These are phyloP conservation scores for Galerina sulciceps DNA, from an alignment of 768 basidiomycete species.

Conservation along the genomic window DNA sequence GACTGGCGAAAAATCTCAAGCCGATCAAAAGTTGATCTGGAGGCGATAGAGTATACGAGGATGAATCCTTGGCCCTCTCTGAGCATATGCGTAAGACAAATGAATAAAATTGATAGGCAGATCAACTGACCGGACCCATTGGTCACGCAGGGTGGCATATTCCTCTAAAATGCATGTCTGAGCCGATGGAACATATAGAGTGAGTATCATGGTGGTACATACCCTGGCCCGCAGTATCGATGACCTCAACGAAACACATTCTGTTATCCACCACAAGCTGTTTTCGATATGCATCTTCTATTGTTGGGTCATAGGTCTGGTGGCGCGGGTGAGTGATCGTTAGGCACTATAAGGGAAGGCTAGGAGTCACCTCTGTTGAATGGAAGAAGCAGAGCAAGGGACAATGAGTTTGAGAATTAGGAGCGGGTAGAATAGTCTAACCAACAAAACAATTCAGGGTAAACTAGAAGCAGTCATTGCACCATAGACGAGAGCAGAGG, in stretches of 20 bases:
- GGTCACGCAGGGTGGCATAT: slow-evolving; percentile 94
- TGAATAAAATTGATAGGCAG: slow-evolving; percentile 8
- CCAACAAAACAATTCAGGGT: slow-evolving; percentile 96
- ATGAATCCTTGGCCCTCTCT: slow-evolving; percentile 99
- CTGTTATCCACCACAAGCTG: slow-evolving; percentile 93
- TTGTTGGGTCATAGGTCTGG: slow-evolving; percentile 96
- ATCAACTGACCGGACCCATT: slow-evolving; percentile 89
- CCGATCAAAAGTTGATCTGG: slow-evolving; percentile 89
- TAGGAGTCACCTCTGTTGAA: slow-evolving; percentile 55
- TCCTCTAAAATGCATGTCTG: slow-evolving; percentile 66
- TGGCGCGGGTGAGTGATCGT: slow-evolving; percentile 17
- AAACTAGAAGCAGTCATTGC: slow-evolving; percentile 56
- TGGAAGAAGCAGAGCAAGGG: slow-evolving; percentile 12
- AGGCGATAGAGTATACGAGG: slow-evolving; percentile 95
- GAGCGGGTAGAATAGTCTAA: slow-evolving; percentile 28
- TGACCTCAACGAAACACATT: slow-evolving; percentile 95
- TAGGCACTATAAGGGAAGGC: slow-evolving; percentile 3
- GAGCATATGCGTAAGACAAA: slow-evolving; percentile 10
- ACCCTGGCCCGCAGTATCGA: slow-evolving; percentile 99
- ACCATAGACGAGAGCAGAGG: slow-evolving; percentile 8
- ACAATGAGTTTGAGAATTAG: slow-evolving; percentile 5
- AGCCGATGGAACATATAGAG: slow-evolving; percentile 19
- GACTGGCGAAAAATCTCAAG: slow-evolving; percentile 90
- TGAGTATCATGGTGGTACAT: slow-evolving; percentile 27
- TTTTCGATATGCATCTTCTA: slow-evolving; percentile 97